A percentile compares a stretch with the other conserved stretches of the same genome.
Evolutionary conservation across 805 yeast genomes (phyloP).

Genomic region (Ogataea zsoltii): DNA sequence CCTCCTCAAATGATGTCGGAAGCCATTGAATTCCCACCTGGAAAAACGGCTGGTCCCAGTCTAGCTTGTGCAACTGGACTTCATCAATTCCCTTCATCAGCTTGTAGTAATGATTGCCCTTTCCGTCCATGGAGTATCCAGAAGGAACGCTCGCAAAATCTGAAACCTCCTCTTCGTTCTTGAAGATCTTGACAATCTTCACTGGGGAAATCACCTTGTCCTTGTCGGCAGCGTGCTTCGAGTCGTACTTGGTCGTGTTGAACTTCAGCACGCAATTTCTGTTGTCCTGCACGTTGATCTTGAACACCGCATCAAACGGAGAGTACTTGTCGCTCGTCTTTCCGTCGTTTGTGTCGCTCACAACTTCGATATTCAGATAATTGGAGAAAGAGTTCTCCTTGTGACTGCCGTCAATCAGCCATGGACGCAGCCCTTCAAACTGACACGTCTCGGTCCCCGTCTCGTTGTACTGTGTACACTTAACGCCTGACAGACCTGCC

Average conservation of each 20-base stretch:
- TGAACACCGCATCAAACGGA: conserved; percentile 63
- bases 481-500: conserved; percentile 24
- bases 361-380: conserved; percentile 50
- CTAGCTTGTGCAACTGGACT: conserved; percentile 62
- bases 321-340: conserved; percentile 45
- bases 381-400: conserved; percentile 39
- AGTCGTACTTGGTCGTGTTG: conserved; percentile 46
- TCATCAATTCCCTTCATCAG: conserved; percentile 63
- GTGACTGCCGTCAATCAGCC: conserved; percentile 41
- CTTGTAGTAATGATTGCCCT: conserved; percentile 45
- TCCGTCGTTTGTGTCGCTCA: conserved; percentile 46
- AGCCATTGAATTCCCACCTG: conserved; percentile 76
- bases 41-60: conserved; percentile 53
- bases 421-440: conserved; percentile 52
- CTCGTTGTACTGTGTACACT: conserved; percentile 39
- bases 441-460: conserved; percentile 53
- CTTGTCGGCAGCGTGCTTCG: conserved; percentile 30
- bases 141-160: conserved; percentile 35
- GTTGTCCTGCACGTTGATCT: conserved; percentile 57
- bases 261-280: conserved; percentile 66
- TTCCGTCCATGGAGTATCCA: conserved; percentile 43
- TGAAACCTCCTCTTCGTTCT: conserved; percentile 17
- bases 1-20: conserved; percentile 55
- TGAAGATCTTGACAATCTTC: conserved; percentile 56
- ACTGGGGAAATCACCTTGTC: conserved; percentile 55